phyloP scores from a whole-genome alignment of 768 basidiomycete genomes.

The Clitopilus passeckerianus region DNA sequence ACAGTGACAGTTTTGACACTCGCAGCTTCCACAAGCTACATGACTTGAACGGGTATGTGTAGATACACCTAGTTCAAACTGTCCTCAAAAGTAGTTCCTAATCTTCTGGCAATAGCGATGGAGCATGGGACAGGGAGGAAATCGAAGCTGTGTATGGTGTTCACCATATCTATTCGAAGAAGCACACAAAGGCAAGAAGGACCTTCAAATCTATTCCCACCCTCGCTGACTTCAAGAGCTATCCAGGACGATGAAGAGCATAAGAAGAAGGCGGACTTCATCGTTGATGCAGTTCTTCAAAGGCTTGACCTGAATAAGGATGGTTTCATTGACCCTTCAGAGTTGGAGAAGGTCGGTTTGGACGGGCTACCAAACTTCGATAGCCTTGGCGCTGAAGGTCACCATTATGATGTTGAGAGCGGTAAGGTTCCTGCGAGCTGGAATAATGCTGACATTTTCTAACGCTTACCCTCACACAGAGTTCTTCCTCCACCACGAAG shows the following conservation, averaged over 20 bases:
- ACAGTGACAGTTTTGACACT: constrained; percentile 76
- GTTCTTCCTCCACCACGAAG: constrained; percentile 98
- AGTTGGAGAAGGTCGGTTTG: constrained; percentile 69
- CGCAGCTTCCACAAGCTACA: constrained; percentile 94
- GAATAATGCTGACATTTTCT: neutral
- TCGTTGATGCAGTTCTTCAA: constrained; percentile 68
- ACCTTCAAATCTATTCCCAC: neutral
- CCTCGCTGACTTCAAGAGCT: neutral
- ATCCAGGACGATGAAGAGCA: constrained; percentile 73
- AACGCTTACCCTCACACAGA: constrained; percentile 38
- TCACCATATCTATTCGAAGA: constrained; percentile 85
- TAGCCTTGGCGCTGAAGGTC: constrained; percentile 81
- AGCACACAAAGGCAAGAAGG: constrained; percentile 63
- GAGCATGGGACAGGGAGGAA: constrained; percentile 79
- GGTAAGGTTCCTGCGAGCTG: constrained; percentile 39
- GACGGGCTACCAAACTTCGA: constrained; percentile 81
- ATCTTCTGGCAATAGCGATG: constrained; percentile 46
- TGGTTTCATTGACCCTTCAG: constrained; percentile 60
- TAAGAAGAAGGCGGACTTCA: constrained; percentile 73
- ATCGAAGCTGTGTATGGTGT: constrained; percentile 96
- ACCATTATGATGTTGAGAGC: constrained; percentile 90
- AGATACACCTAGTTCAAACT: neutral
- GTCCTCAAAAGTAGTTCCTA: neutral
- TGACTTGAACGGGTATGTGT: constrained; percentile 77
- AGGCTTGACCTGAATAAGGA: constrained; percentile 73